Conservation (phyloP, 495 filamentous ascomycete genomes). For the Aspergillus kassunensis region DNA sequence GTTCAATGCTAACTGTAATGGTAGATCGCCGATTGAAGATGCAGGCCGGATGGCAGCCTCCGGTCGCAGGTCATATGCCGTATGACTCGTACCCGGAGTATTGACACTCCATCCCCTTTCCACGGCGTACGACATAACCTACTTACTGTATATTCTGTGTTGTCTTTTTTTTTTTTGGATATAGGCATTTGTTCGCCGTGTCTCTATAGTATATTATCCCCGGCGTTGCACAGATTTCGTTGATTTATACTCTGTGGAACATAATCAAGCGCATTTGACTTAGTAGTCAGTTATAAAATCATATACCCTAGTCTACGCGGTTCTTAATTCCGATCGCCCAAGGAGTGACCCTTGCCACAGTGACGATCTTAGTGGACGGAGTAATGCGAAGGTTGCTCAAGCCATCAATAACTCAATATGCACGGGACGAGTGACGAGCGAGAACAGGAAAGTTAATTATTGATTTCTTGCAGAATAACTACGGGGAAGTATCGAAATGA, state of each 20-base stretch:
- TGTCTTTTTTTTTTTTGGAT: constrained; percentile 7
- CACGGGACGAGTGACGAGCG: too few species aligned
- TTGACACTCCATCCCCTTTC: constrained; percentile 1
- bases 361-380: constrained; percentile 4
- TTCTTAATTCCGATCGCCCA: too few species aligned
- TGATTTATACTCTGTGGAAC: constrained; percentile 1
- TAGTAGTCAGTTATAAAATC: too few species aligned
- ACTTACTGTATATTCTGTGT: constrained; percentile 1
- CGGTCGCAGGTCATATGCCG: constrained; percentile 12
- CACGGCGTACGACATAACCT: background rate
- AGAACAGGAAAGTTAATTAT: constrained; percentile 6
- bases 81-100: constrained; percentile 20
- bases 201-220: constrained; percentile 5
- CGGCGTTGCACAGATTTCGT: background rate
- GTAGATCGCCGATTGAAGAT: constrained; percentile 24
- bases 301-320: too few species aligned
- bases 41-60: constrained; percentile 18
- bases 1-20: background rate
- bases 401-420: too few species aligned
- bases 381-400: background rate
- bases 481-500: background rate
- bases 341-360: constrained; percentile 10
- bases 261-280: too few species aligned
- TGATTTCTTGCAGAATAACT: constrained; percentile 2
- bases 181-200: background rate